phyloP scores from a whole-genome alignment of 2,329 filamentous ascomycete species.

The Juglanconis juglandina region DNA sequence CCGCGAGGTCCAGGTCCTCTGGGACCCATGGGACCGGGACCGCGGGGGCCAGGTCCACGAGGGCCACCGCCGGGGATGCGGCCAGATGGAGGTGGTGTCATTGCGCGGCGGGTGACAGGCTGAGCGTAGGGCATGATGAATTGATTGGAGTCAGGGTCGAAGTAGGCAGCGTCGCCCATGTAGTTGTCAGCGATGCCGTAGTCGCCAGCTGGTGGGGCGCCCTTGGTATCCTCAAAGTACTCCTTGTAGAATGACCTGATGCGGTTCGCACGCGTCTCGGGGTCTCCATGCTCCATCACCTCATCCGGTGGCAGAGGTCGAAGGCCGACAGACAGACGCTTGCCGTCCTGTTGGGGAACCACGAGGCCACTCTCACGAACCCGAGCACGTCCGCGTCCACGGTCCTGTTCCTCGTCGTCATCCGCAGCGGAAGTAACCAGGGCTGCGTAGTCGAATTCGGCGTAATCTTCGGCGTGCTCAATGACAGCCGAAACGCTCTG shows the following conservation, averaged over 20 bases:
- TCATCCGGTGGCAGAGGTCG: constrained; percentile 87
- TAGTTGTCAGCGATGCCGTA: constrained; percentile 57
- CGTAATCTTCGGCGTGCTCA: constrained; percentile 32
- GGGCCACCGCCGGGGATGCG: constrained; percentile 38
- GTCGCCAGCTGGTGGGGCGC: constrained; percentile 40
- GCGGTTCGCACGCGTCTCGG: constrained; percentile 89
- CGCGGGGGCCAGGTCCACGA: constrained; percentile 27
- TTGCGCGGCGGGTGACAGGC: constrained; percentile 81
- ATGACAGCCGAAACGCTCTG: constrained; percentile 26
- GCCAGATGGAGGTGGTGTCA: constrained; percentile 81
- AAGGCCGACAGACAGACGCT: constrained; percentile 66
- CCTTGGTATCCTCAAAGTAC: constrained; percentile 86
- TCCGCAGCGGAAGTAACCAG: constrained; percentile 13
- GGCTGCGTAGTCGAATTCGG: constrained; percentile 28
- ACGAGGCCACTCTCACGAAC: constrained; percentile 38
- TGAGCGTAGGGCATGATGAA: constrained; percentile 83
- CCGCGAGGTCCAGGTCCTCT: constrained; percentile 18
- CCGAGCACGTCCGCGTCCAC: constrained; percentile 35
- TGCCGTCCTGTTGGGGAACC: constrained; percentile 53
- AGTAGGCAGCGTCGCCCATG: constrained; percentile 64
- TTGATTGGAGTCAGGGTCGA: constrained; percentile 63
- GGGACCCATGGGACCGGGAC: constrained; percentile 13
- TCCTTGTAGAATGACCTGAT: constrained; percentile 99
- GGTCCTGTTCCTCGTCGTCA: constrained; percentile 25
- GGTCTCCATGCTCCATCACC: constrained; percentile 75